Percentiles rank a stretch among this genome's conserved stretches.
Evolutionary conservation across 495 filamentous ascomycete genomes (phyloP).

Genomic region (Daldinia decipiens): DNA sequence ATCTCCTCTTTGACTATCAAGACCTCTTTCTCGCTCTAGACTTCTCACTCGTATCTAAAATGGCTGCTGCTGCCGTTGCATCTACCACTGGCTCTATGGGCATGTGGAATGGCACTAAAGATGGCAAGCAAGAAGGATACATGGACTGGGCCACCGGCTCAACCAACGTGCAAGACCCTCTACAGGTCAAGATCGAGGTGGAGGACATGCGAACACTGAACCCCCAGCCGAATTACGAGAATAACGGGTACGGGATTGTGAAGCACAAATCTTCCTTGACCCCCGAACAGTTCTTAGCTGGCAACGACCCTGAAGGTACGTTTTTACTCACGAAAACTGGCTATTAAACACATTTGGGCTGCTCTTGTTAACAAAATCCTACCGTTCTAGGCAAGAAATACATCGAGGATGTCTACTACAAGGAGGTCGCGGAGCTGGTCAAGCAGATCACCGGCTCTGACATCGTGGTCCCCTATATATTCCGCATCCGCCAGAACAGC

Average conservation of each 20-base stretch:
- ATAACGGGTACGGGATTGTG: conserved; percentile 45
- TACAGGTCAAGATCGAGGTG: conserved; percentile 44
- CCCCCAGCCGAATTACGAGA: conserved; percentile 38
- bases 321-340: not conserved
- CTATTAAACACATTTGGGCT: not conserved
- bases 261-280: conserved; percentile 46
- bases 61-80: conserved; percentile 45
- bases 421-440: conserved; percentile 45
- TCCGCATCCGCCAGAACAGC: conserved; percentile 47
- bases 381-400: conserved; percentile 38
- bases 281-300: conserved; percentile 46
- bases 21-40: not conserved
- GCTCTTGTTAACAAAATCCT: conserved; percentile 9
- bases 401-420: conserved; percentile 46
- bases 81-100: conserved; percentile 46
- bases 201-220: conserved; percentile 43
- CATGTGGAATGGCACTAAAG: conserved; percentile 48
- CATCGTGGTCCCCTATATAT: conserved; percentile 44
- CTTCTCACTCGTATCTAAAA: conserved; percentile 12
- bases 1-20: conserved; percentile 16
- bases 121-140: conserved; percentile 39
- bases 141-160: conserved; percentile 44
- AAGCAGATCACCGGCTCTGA: conserved; percentile 45
- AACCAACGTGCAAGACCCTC: conserved; percentile 43
- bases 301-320: conserved; percentile 43